These are phyloP conservation scores for Penicillium sp. DNA, from an alignment of 2,329 filamentous ascomycete genomes.

Conservation along the genomic window DNA sequence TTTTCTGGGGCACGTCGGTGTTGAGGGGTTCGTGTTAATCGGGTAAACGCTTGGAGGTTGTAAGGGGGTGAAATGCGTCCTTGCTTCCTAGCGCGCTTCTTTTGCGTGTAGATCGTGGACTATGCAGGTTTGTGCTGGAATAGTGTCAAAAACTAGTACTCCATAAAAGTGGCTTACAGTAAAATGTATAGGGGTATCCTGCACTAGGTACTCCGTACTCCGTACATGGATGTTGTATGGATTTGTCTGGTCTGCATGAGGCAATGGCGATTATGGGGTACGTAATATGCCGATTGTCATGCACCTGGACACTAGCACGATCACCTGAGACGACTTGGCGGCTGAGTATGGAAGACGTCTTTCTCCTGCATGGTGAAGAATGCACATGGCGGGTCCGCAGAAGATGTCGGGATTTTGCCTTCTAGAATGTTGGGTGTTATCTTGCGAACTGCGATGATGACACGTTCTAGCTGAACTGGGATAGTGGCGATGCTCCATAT, in stretches of 20 bases:
- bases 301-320: background rate
- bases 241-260: background rate
- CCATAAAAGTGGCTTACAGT: background rate
- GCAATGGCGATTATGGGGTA: background rate
- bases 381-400: background rate
- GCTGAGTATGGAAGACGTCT: background rate
- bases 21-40: background rate
- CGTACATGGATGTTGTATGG: background rate
- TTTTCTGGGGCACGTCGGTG: background rate
- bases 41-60: background rate
- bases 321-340: background rate
- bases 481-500: background rate
- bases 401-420: background rate
- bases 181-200: background rate
- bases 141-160: background rate
- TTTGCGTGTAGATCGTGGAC: background rate
- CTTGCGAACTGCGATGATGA: background rate
- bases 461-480: background rate
- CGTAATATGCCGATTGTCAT: background rate
- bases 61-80: slow-evolving; percentile 1
- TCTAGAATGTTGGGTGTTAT: background rate
- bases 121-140: background rate
- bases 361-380: slow-evolving; percentile 5
- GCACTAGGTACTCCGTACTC: background rate
- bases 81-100: slow-evolving; percentile 8